Percentiles rank a stretch among this genome's conserved stretches.
Conservation (phyloP, 257 asterid genomes). For the Apocynum venetum region DNA sequence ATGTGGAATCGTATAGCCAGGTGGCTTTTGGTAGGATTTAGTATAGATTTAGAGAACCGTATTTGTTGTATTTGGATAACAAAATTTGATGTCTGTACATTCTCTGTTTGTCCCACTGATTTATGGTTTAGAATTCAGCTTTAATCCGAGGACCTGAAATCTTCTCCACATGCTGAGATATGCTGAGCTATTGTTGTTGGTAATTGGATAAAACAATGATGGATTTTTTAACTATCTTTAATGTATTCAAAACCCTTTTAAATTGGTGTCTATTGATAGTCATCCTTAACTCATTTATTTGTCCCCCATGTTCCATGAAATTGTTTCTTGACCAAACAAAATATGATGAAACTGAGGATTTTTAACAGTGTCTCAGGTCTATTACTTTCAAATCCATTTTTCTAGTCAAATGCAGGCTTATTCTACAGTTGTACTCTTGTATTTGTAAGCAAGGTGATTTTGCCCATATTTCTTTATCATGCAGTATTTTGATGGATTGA, state of each 20-base stretch:
- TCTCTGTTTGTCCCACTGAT: background rate
- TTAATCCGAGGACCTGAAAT: background rate
- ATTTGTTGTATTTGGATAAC: background rate
- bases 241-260: background rate
- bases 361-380: background rate
- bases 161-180: no score
- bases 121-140: background rate
- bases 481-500: background rate
- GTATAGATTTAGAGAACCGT: background rate
- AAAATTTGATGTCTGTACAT: background rate
- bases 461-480: background rate
- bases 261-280: background rate
- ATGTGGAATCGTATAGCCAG: no score
- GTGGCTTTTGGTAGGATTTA: background rate
- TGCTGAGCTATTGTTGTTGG: background rate
- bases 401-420: background rate
- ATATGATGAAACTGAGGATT: background rate
- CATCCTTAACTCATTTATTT: background rate
- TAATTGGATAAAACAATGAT: background rate
- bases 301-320: background rate
- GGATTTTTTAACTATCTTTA: background rate
- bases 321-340: background rate
- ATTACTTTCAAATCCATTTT: background rate
- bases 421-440: background rate
- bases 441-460: background rate